Evolutionary conservation across 2,329 filamentous ascomycete genomes (phyloP).

Genomic region (Fusarium luffae): DNA sequence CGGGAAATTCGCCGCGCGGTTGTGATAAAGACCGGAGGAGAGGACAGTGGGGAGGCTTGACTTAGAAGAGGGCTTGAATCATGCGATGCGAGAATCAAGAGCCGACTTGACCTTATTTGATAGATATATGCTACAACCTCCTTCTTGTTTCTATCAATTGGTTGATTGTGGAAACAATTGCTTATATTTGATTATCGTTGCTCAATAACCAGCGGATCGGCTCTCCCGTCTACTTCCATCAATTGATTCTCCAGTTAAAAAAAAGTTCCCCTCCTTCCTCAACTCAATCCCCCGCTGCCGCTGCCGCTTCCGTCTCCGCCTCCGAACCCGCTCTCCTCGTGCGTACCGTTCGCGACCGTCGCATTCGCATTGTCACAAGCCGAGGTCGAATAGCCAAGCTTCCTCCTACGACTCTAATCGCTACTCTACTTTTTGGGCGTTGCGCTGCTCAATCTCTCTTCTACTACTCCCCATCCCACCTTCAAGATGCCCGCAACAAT

Average conservation of each 20-base stretch:
- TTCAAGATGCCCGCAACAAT: conserved; percentile 63
- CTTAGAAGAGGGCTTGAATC: conserved; percentile 37
- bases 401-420: conserved; percentile 1
- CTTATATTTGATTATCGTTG: neutral
- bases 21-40: conserved; percentile 37
- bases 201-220: conserved; percentile 21
- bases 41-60: conserved; percentile 18
- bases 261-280: conserved; percentile 30
- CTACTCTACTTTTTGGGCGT: neutral
- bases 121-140: neutral
- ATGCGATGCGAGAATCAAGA: conserved; percentile 36
- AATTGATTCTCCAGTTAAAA: conserved; percentile 10
- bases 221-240: conserved; percentile 2
- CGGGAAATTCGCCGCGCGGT: conserved; percentile 46
- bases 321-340: conserved; percentile 39
- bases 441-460: conserved; percentile 6
- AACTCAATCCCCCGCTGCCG: conserved; percentile 19
- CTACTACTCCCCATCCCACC: conserved; percentile 1
- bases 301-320: conserved; percentile 35
- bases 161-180: neutral
- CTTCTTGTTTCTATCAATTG: neutral
- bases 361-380: conserved; percentile 33
- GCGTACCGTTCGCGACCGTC: conserved; percentile 34
- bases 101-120: conserved; percentile 4
- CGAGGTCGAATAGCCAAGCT: conserved; percentile 31